Evolutionary conservation across 1,139 yeast species (phyloP).

Genomic region (Yamadazyma diddensiae): DNA sequence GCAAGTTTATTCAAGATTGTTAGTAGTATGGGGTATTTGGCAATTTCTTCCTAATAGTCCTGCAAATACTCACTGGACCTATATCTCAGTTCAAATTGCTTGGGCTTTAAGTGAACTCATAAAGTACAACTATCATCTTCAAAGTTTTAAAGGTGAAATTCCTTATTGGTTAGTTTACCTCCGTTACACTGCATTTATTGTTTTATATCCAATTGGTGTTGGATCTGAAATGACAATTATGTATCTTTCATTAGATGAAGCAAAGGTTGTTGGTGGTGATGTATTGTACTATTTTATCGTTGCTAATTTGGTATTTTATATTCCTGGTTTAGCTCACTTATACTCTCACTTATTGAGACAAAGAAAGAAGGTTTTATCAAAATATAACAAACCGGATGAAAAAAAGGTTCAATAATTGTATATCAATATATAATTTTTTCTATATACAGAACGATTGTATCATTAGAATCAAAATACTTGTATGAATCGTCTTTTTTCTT

Average conservation of each 20-base stretch:
- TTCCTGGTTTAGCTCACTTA: slow-evolving; percentile 84
- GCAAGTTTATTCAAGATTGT: slow-evolving; percentile 82
- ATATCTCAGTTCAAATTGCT: slow-evolving; percentile 66
- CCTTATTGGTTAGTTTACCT: slow-evolving; percentile 65
- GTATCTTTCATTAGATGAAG: slow-evolving; percentile 64
- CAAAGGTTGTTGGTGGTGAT: slow-evolving; percentile 49
- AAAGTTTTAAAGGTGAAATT: slow-evolving; percentile 56
- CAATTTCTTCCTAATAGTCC: slow-evolving; percentile 67
- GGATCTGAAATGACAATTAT: slow-evolving; percentile 75
- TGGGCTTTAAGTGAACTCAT: slow-evolving; percentile 92
- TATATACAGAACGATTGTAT: slow-evolving; percentile 35
- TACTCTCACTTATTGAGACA: slow-evolving; percentile 89
- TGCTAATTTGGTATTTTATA: slow-evolving; percentile 59
- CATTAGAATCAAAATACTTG: slow-evolving; percentile 25
- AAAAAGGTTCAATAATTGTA: slow-evolving; percentile 6
- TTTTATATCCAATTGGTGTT: slow-evolving; percentile 89
- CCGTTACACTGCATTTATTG: slow-evolving; percentile 79
- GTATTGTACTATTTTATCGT: slow-evolving; percentile 56
- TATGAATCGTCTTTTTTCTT: no score
- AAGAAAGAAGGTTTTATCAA: slow-evolving; percentile 65
- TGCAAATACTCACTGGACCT: slow-evolving; percentile 59
- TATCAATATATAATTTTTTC: slow-evolving; percentile 32
- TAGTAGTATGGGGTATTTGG: slow-evolving; percentile 83
- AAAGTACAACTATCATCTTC: slow-evolving; percentile 82
- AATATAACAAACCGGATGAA: slow-evolving; percentile 14